Percentiles rank a stretch among this genome's conserved stretches.
Evolutionary conservation across 108 stramenopile genomes (phyloP).

Genomic region (Cyclotella baltica): DNA sequence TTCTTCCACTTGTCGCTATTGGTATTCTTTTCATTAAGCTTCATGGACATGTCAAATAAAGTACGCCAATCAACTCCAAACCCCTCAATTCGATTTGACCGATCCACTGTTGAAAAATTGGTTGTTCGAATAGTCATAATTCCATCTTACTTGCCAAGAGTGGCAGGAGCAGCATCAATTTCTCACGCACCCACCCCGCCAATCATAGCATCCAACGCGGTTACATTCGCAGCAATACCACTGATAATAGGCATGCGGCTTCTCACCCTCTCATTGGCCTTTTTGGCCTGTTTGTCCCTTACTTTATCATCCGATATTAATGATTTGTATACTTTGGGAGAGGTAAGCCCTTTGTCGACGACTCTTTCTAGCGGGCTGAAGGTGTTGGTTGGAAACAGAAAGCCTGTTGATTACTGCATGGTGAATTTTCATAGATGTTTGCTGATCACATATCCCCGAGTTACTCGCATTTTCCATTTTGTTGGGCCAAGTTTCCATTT

Average conservation of each 20-base stretch:
- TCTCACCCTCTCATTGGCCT: constrained; percentile 37
- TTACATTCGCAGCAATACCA: background rate
- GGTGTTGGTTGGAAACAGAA: constrained; percentile 55
- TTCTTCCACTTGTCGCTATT: constrained; percentile 33
- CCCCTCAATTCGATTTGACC: constrained; percentile 1
- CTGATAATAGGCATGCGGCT: constrained; percentile 42
- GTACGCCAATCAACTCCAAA: constrained; percentile 28
- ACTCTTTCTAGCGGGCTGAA: constrained; percentile 52
- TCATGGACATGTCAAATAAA: constrained; percentile 24
- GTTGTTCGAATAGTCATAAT: constrained; percentile 50
- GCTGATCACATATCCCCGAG: background rate
- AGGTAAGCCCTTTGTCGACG: constrained; percentile 55
- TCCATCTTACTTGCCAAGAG: constrained; percentile 26
- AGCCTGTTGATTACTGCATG: constrained; percentile 22
- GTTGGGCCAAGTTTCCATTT: background rate
- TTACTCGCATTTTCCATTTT: background rate
- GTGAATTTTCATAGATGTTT: background rate
- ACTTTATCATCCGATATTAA: constrained; percentile 26
- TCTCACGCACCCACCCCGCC: constrained; percentile 5
- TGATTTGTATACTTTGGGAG: constrained; percentile 51
- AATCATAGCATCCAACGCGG: background rate
- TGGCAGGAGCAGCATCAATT: background rate
- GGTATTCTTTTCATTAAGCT: background rate
- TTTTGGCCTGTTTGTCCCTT: constrained; percentile 25
- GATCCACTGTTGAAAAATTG: constrained; percentile 53